Evolutionary conservation across 2,329 filamentous ascomycete genomes (phyloP).

Genomic region (Fusarium sp.): DNA sequence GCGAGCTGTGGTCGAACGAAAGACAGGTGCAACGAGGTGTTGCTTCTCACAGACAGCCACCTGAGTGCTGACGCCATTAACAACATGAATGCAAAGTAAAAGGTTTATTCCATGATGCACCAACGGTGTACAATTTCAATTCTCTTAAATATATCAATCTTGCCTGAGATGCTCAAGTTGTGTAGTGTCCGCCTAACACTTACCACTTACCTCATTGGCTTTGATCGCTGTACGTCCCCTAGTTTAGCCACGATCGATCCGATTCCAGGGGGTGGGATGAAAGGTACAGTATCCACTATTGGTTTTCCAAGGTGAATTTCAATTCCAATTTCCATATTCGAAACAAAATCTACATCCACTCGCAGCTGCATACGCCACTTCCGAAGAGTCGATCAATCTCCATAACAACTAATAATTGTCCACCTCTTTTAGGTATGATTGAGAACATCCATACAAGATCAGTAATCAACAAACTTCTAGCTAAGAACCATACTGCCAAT

Average conservation of each 20-base stretch:
- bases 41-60: constrained; percentile 36
- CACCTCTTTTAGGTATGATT: neutral
- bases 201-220: neutral
- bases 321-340: constrained; percentile 2
- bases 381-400: constrained; percentile 5
- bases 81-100: neutral
- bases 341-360: neutral
- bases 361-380: constrained; percentile 14
- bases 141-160: neutral
- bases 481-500: neutral
- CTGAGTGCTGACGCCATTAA: constrained; percentile 36
- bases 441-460: neutral
- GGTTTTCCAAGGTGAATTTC: neutral
- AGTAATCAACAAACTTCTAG: neutral
- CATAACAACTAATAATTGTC: neutral
- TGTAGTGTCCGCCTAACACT: neutral
- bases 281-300: neutral
- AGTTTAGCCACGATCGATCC: constrained; percentile 35
- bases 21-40: constrained; percentile 14
- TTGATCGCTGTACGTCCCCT: constrained; percentile 10
- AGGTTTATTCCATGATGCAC: neutral
- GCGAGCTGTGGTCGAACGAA: neutral
- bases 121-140: neutral
- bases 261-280: neutral
- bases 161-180: neutral